These are phyloP conservation scores for Phytophthora sp. DNA, from an alignment of 352 stramenopile species.

Conservation along the genomic window DNA sequence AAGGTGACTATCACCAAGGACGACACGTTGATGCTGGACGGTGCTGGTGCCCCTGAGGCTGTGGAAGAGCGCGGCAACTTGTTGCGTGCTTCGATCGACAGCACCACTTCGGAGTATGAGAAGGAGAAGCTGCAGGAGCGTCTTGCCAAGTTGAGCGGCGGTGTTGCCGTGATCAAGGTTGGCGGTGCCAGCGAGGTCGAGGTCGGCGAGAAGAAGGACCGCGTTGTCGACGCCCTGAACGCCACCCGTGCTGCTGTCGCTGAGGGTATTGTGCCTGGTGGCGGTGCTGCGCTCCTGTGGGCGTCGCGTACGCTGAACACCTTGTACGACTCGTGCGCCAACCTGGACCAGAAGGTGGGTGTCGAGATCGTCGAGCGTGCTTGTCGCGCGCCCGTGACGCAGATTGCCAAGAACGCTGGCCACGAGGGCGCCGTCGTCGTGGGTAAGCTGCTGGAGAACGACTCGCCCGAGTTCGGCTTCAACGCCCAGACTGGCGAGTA, in stretches of 20 bases:
- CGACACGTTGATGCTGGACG: slow-evolving; percentile 98
- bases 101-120: slow-evolving; percentile 99
- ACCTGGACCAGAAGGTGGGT: slow-evolving; percentile 98
- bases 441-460: slow-evolving; percentile 98
- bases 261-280: slow-evolving; percentile 99
- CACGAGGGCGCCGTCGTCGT: slow-evolving; percentile 98
- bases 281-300: slow-evolving; percentile 98
- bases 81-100: slow-evolving; percentile 95
- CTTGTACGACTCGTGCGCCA: slow-evolving; percentile 89
- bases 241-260: slow-evolving; percentile 98
- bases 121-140: slow-evolving; percentile 99
- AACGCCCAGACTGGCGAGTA: slow-evolving; percentile 98
- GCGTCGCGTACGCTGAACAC: slow-evolving; percentile 92
- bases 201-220: slow-evolving; percentile 99
- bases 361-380: slow-evolving; percentile 97
- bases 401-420: slow-evolving; percentile 99
- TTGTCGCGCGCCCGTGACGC: slow-evolving; percentile 94
- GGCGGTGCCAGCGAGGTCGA: slow-evolving; percentile 98
- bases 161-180: slow-evolving; percentile 99
- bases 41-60: slow-evolving; percentile 89
- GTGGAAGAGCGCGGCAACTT: slow-evolving; percentile 98
- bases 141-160: slow-evolving; percentile 98
- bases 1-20: slow-evolving; percentile 99
- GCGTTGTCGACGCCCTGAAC: slow-evolving; percentile 99
- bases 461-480: slow-evolving; percentile 94